Base-by-base conservation (phyloP, 176 grass and related monocot species). In the Carex kokanica region DNA sequence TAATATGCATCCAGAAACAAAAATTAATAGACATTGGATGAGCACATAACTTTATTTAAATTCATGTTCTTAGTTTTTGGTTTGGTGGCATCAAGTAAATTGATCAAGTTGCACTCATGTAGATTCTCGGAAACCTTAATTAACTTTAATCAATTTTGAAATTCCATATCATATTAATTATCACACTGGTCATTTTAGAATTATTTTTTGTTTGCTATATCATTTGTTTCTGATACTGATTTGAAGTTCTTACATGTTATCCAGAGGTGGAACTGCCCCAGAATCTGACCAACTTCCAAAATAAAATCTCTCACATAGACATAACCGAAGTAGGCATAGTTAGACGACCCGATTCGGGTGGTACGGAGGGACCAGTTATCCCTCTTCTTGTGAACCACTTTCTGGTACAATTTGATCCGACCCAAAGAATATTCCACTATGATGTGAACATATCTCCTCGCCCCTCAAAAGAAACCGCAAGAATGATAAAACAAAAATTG, bases 341-440 rank as follows among this genome's bases (percentile, higher is more conserved):
- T 24, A 82, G 40, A 49, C 84, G 94, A 78, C 94, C 94, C 32
- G 94, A 97, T 36, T 49, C 58, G 0, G 94, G 94, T 60, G 94
- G 94, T 25, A 60, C 51, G 23, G 77, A 88, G 78, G 94, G 94
- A 15, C 60, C 80, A 12, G 15, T 60, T 4, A 90, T 97, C 70
- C 87, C 90, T 84, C 90, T 97, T 54, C 88, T 80, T 31, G 94
- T 92, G 32, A 97, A 97, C 29, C 94, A 97, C 86, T 97, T 97
- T 59, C 83, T 91, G 34, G 94, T 97, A 36, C 70, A 60, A 8
- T 92, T 97, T 38, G 89, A 97, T 81, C 85, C 94, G 0, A 45
- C 47, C 16, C 87, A 94, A 53, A 92, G 65, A 65, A 88, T 97
- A 66, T 97, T 89, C 80, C 90, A 97, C 41, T 97, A 97, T 57